Percentiles rank a stretch among this genome's conserved stretches.
phyloP scores from a whole-genome alignment of 2,329 filamentous ascomycete species.

The Macrophomina phaseolina region DNA sequence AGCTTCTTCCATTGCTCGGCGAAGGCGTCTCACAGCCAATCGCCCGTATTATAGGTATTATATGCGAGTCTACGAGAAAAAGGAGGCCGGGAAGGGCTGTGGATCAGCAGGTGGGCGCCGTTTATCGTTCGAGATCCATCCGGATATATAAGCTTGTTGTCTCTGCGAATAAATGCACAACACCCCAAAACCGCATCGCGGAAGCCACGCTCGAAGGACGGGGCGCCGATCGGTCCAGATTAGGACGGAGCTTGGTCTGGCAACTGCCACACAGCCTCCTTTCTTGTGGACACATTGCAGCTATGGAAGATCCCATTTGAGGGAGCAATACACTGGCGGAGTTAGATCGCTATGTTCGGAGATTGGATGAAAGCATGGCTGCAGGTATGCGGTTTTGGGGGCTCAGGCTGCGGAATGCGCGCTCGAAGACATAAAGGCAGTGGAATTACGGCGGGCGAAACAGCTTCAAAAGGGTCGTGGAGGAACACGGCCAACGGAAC shows the following conservation, averaged over 20 bases:
- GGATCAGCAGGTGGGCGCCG: not conserved
- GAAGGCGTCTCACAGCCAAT: no score
- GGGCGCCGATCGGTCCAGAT: not conserved
- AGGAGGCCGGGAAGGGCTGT: not conserved
- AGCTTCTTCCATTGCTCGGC: no score
- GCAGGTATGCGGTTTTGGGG: not conserved
- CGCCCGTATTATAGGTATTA: no score
- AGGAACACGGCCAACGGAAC: no score
- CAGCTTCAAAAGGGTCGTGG: not conserved
- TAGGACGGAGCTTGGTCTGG: not conserved
- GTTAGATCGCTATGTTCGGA: constrained; percentile 23
- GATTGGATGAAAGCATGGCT: constrained; percentile 16
- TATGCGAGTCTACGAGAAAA: not conserved
- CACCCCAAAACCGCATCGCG: not conserved
- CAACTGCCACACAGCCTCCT: not conserved
- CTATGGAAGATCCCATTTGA: not conserved
- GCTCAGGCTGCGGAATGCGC: not conserved
- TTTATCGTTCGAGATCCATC: not conserved
- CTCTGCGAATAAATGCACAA: not conserved
- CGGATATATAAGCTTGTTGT: not conserved
- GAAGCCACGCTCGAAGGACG: not conserved
- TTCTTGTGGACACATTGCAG: constrained; percentile 6
- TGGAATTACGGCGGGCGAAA: not conserved
- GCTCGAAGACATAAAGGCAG: no score
- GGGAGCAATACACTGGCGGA: constrained; percentile 11